A percentile compares a stretch with the other conserved stretches of the same genome.
Conservation (phyloP, 2,329 filamentous ascomycete species). For the Sordariomycetes sp. region DNA sequence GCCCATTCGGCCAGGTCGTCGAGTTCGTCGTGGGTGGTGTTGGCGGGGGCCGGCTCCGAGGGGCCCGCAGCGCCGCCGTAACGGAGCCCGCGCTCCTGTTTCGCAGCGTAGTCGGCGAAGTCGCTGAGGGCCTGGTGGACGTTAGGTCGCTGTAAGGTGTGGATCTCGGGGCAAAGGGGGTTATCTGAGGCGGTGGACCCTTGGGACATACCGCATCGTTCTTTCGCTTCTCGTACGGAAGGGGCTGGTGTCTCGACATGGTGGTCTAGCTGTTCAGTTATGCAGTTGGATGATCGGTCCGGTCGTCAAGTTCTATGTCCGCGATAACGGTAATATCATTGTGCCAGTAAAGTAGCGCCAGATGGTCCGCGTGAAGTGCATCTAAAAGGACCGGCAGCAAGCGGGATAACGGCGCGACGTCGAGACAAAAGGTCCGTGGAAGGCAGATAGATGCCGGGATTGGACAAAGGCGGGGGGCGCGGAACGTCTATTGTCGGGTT, state of each 20-base stretch:
- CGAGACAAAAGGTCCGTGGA: neutral
- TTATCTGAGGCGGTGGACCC: no score
- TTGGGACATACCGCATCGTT: conserved; percentile 59
- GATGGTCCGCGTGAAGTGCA: neutral
- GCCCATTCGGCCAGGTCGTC: conserved; percentile 78
- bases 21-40: conserved; percentile 51
- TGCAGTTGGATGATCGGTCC: conserved; percentile 11
- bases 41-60: conserved; percentile 12
- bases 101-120: conserved; percentile 94
- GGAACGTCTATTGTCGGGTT: neutral
- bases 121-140: conserved; percentile 62
- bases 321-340: conserved; percentile 4
- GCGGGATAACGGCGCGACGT: neutral
- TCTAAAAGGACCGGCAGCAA: conserved; percentile 1
- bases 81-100: conserved; percentile 63
- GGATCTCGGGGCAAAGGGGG: neutral
- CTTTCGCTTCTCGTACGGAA: conserved; percentile 67
- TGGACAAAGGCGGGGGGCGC: neutral
- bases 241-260: conserved; percentile 36
- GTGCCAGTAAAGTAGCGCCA: conserved; percentile 1
- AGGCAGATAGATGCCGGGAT: neutral
- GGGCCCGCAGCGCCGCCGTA: conserved; percentile 22
- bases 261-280: conserved; percentile 16
- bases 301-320: neutral
- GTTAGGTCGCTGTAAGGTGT: neutral